Evolutionary conservation across 2,329 filamentous ascomycete genomes (phyloP).

Genomic region (Pseudogymnoascus sp.): DNA sequence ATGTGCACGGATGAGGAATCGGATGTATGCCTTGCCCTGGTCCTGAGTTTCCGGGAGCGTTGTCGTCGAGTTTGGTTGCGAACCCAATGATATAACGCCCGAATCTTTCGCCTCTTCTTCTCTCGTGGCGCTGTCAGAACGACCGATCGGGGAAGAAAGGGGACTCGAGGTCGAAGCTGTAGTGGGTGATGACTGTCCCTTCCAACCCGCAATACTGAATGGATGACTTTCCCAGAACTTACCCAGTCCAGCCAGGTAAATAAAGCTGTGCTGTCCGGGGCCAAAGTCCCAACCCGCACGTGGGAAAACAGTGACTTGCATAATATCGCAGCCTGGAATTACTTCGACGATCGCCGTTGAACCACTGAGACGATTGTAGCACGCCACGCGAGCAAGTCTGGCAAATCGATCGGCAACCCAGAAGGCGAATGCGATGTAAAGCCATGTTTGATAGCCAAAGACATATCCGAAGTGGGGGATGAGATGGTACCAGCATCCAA

Average conservation of each 20-base stretch:
- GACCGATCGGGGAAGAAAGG: background rate
- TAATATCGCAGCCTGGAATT: constrained; percentile 31
- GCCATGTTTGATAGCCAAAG: constrained; percentile 42
- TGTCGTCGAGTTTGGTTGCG: background rate
- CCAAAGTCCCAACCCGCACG: constrained; percentile 30
- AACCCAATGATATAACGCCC: background rate
- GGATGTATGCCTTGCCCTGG: background rate
- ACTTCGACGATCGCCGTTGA: constrained; percentile 24
- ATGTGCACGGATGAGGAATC: background rate
- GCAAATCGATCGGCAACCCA: constrained; percentile 40
- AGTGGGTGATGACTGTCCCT: background rate
- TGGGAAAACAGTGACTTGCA: constrained; percentile 33
- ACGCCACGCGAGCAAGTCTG: constrained; percentile 33
- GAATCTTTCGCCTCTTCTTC: background rate
- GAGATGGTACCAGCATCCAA: constrained; percentile 30
- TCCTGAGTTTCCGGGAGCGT: background rate
- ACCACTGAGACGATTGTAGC: constrained; percentile 10
- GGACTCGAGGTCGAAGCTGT: background rate
- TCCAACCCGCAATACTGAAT: constrained; percentile 34
- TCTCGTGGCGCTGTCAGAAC: background rate
- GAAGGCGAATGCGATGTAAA: constrained; percentile 35
- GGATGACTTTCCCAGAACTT: constrained; percentile 47
- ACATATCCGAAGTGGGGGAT: constrained; percentile 28
- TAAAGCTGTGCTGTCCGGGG: constrained; percentile 35
- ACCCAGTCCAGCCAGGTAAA: constrained; percentile 42